Percentiles rank a stretch among this genome's conserved stretches.
phyloP scores from a whole-genome alignment of 257 asterid genomes.

The Sherardia arvensis region DNA sequence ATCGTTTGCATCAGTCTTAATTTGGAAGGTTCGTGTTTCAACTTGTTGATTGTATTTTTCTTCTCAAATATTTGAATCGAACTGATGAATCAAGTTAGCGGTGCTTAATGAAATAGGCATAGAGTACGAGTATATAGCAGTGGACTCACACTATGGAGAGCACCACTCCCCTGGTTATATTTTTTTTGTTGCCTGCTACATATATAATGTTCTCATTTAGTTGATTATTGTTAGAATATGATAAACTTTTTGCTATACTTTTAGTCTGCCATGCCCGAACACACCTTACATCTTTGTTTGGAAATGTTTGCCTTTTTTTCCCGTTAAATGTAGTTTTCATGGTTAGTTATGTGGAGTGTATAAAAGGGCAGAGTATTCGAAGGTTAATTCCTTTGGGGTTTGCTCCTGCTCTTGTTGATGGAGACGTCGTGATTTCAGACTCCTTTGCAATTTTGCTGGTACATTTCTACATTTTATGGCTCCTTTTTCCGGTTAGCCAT shows the following conservation, averaged over 20 bases:
- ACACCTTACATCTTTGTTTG: neutral
- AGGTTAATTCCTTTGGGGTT: constrained; percentile 80
- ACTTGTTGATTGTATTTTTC: no score
- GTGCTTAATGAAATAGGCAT: constrained; percentile 31
- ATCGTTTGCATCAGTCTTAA: constrained; percentile 76
- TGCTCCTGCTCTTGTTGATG: constrained; percentile 74
- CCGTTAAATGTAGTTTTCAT: no score
- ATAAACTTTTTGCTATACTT: neutral
- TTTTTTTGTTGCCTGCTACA: no score
- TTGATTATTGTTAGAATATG: neutral
- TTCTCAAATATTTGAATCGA: neutral
- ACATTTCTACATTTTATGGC: constrained; percentile 20
- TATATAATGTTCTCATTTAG: neutral
- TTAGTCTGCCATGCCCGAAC: neutral
- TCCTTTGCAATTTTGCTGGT: constrained; percentile 80
- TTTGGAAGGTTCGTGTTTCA: constrained; percentile 39
- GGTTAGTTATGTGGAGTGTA: neutral
- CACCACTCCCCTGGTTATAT: constrained; percentile 53
- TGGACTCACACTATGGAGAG: constrained; percentile 70
- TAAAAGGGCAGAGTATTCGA: constrained; percentile 46
- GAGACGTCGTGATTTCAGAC: constrained; percentile 59
- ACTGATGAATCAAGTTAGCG: neutral
- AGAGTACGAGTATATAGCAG: constrained; percentile 61
- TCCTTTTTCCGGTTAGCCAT: neutral
- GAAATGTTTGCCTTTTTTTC: neutral